Percentiles rank a stretch among this genome's conserved stretches.
Evolutionary conservation across 2,329 filamentous ascomycete species (phyloP).

Genomic region (Cercospora sesami): DNA sequence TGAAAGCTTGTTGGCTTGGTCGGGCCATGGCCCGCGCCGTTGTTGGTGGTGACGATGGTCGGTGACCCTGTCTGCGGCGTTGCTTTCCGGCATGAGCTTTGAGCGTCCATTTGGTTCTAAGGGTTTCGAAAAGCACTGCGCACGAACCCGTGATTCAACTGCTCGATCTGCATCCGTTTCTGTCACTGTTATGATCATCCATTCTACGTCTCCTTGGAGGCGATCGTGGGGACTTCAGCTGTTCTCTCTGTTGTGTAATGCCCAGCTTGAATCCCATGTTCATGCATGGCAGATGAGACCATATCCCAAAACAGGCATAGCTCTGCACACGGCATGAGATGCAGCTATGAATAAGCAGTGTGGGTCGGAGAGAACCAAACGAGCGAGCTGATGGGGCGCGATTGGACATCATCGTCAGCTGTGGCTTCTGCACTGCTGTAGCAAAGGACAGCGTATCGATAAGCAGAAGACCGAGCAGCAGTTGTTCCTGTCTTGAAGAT

Average conservation of each 20-base stretch:
- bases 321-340: not conserved
- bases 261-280: not conserved
- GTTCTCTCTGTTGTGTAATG: not conserved
- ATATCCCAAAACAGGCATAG: not conserved
- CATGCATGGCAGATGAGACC: not conserved
- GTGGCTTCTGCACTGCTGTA: not conserved
- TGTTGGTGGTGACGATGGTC: not conserved
- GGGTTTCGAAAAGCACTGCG: not conserved
- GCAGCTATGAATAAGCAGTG: not conserved
- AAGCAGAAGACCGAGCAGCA: not conserved
- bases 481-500: not conserved
- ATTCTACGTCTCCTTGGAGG: not conserved
- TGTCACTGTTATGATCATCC: not conserved
- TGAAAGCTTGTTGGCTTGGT: conserved; percentile 14
- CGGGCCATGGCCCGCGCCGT: not conserved
- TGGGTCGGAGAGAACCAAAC: not conserved
- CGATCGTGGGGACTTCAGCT: not conserved
- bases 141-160: not conserved
- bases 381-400: not conserved
- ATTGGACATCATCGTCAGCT: not conserved
- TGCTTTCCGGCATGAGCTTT: not conserved
- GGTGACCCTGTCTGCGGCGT: not conserved
- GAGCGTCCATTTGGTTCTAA: not conserved
- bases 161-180: not conserved
- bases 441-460: not conserved